These are phyloP conservation scores for Alternaria arborescens DNA, from an alignment of 2,329 filamentous ascomycete genomes.

Conservation along the genomic window DNA sequence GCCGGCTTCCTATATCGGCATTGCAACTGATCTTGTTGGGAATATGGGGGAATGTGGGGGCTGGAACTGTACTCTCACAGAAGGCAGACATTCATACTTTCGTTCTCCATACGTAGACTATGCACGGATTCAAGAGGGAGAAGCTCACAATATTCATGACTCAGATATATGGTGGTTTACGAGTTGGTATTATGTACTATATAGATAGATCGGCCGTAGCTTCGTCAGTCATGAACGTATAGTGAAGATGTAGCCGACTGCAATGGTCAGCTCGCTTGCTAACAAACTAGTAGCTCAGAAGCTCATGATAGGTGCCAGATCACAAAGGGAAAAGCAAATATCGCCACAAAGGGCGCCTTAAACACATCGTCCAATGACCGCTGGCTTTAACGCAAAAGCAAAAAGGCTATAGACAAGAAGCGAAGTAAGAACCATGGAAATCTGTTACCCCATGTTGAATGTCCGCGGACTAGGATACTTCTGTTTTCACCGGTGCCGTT, in stretches of 20 bases:
- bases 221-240: slow-evolving; percentile 3
- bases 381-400: slow-evolving; percentile 16
- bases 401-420: slow-evolving; percentile 24
- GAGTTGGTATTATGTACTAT: slow-evolving; percentile 8
- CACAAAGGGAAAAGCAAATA: neutral
- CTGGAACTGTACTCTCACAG: neutral
- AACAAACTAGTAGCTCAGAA: neutral
- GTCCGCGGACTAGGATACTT: slow-evolving; percentile 10
- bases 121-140: neutral
- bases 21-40: neutral
- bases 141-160: neutral
- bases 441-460: neutral
- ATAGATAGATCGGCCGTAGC: slow-evolving; percentile 8
- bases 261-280: neutral
- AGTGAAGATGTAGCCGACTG: neutral
- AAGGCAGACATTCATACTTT: neutral
- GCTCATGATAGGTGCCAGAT: neutral
- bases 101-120: neutral
- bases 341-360: slow-evolving; percentile 14
- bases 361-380: slow-evolving; percentile 24
- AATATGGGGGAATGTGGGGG: neutral
- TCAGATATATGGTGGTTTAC: neutral
- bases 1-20: slow-evolving; percentile 12
- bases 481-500: slow-evolving; percentile 32
- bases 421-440: neutral